A percentile compares a stretch with the other conserved stretches of the same genome.
These are phyloP conservation scores for Coffea humblotiana DNA, from an alignment of 305 asterid species.

Conservation along the genomic window DNA sequence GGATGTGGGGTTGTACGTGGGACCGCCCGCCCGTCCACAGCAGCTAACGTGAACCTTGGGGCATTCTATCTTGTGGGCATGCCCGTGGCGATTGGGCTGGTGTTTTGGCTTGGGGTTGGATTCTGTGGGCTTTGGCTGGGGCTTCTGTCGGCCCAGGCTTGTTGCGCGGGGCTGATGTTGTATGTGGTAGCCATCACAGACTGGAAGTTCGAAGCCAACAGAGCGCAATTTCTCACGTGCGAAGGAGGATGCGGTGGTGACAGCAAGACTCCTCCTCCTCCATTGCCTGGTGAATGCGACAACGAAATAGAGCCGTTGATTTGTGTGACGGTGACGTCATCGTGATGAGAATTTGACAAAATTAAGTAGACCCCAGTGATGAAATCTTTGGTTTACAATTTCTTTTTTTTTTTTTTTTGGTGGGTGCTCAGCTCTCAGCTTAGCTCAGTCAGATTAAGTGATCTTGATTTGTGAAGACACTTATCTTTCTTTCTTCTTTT, in stretches of 20 bases:
- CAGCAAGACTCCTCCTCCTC: neutral
- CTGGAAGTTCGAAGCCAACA: conserved; percentile 64
- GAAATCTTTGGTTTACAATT: conserved; percentile 3
- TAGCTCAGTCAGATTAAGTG: neutral
- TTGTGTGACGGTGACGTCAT: conserved; percentile 52
- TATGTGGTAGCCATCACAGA: conserved; percentile 76
- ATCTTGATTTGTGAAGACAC: conserved; percentile 26
- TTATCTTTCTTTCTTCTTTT: neutral
- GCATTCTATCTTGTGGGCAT: conserved; percentile 81
- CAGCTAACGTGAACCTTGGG: conserved; percentile 86
- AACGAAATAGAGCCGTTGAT: conserved; percentile 59
- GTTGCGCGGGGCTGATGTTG: conserved; percentile 81
- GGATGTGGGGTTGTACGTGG: conserved; percentile 88
- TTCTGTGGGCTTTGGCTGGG: conserved; percentile 88
- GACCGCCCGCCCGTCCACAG: conserved; percentile 71
- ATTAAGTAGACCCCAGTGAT: conserved; percentile 17
- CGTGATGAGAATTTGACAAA: conserved; percentile 26
- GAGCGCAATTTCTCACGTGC: conserved; percentile 76
- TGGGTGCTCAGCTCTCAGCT: neutral
- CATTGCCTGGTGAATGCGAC: conserved; percentile 31
- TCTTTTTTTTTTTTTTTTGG: neutral
- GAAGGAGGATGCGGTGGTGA: conserved; percentile 39
- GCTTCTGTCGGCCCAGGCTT: conserved; percentile 66
- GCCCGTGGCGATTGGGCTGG: conserved; percentile 80
- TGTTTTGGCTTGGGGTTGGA: conserved; percentile 52